A percentile compares a stretch with the other conserved stretches of the same genome.
phyloP scores from a whole-genome alignment of 495 filamentous ascomycete genomes.

The Neurospora discreta region DNA sequence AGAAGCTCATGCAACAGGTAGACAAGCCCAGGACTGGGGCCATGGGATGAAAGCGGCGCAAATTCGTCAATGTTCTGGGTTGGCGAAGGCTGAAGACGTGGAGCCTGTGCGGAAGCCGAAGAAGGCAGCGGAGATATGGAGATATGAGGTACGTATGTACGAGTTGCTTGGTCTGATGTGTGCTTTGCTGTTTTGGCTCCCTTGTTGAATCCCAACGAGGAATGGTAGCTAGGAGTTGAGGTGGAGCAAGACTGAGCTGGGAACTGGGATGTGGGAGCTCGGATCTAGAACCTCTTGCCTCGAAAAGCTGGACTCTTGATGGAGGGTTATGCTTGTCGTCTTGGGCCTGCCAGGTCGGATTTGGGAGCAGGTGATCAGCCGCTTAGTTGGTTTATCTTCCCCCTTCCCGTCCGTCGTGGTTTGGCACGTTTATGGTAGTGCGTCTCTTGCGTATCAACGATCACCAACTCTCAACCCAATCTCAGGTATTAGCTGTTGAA shows the following conservation, averaged over 20 bases:
- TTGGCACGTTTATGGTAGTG: not conserved
- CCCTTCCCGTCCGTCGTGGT: not conserved
- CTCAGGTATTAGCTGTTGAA: not conserved
- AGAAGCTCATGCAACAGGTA: slow-evolving; percentile 2
- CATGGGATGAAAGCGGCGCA: slow-evolving; percentile 7
- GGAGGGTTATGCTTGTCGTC: not conserved
- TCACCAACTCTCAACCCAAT: not conserved
- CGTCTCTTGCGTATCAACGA: not conserved
- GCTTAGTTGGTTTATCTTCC: not conserved
- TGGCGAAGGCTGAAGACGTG: not conserved
- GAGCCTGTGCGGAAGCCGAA: not conserved
- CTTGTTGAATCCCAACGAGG: not conserved
- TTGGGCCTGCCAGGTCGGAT: not conserved
- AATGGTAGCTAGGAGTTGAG: not conserved
- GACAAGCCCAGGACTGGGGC: slow-evolving; percentile 2
- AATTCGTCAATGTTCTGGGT: not conserved
- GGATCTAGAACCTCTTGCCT: not conserved
- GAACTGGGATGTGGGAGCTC: not conserved
- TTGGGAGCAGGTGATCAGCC: not conserved
- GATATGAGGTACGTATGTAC: not conserved
- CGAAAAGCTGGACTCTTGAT: not conserved
- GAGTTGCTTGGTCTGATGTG: not conserved
- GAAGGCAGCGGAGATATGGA: not conserved
- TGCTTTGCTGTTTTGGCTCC: not conserved
- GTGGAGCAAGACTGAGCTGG: not conserved